phyloP scores from a whole-genome alignment of 768 basidiomycete species.

The Trametes elegans region DNA sequence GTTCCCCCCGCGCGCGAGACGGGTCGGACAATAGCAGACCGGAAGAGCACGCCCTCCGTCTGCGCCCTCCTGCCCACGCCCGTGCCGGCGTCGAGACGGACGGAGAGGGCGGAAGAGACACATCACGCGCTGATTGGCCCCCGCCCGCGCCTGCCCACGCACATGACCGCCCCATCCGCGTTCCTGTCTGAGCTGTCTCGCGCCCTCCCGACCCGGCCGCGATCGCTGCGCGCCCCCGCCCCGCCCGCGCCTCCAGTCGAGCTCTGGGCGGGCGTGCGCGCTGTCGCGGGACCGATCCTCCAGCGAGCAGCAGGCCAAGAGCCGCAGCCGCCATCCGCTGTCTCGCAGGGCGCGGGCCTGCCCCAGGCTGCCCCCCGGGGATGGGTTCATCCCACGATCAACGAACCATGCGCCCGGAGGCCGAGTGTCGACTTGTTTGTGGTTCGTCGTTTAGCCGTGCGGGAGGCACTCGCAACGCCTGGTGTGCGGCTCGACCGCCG shows the following conservation, averaged over 20 bases:
- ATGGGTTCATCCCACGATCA: slow-evolving; percentile 7
- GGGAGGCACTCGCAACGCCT: neutral
- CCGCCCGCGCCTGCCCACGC: neutral
- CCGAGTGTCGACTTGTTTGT: neutral
- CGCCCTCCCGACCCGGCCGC: neutral
- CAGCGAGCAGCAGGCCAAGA: neutral
- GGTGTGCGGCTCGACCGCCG: neutral
- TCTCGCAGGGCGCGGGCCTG: neutral
- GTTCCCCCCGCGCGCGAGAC: neutral
- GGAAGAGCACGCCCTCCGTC: neutral
- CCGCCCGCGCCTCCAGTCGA: neutral
- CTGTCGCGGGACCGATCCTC: neutral
- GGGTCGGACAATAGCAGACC: neutral
- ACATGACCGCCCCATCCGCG: neutral
- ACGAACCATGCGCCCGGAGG: neutral
- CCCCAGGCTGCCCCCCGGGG: neutral
- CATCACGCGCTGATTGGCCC: neutral
- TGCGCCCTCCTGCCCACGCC: neutral
- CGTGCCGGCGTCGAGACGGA: neutral
- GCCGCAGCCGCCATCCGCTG: neutral
- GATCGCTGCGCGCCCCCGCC: slow-evolving; percentile 7
- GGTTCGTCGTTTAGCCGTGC: slow-evolving; percentile 1
- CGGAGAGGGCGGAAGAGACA: neutral
- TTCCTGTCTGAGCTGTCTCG: slow-evolving; percentile 3
- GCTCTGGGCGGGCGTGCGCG: neutral